phyloP scores from a whole-genome alignment of 495 filamentous ascomycete species.

The Talaromyces nanjingensis region DNA sequence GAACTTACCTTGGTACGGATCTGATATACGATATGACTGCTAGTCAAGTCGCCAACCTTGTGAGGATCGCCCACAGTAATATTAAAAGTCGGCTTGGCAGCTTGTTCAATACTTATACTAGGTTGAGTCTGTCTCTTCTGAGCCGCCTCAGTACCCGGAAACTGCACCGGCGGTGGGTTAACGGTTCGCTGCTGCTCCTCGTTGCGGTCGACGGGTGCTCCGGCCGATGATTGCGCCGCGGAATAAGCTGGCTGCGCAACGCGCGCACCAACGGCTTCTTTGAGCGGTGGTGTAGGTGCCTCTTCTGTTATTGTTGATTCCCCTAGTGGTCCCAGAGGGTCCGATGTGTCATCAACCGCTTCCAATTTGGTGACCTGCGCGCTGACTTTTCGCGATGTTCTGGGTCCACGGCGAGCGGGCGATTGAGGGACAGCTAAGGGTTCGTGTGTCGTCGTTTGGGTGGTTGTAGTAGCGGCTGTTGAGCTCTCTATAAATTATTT shows the following conservation, averaged over 20 bases:
- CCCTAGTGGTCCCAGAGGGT: slow-evolving; percentile 83
- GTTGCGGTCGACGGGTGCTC: slow-evolving; percentile 48
- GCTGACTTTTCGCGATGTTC: slow-evolving; percentile 66
- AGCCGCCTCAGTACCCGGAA: slow-evolving; percentile 35
- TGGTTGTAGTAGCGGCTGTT: slow-evolving; percentile 26
- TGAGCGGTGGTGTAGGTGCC: slow-evolving; percentile 83
- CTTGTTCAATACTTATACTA: slow-evolving; percentile 81
- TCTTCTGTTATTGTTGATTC: slow-evolving; percentile 52
- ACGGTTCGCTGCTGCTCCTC: slow-evolving; percentile 58
- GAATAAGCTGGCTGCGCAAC: slow-evolving; percentile 47
- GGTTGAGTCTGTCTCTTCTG: slow-evolving; percentile 60
- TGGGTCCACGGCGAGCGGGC: slow-evolving; percentile 42
- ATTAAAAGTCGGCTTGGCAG: slow-evolving; percentile 83
- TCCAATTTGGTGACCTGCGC: slow-evolving; percentile 79
- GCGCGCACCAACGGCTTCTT: slow-evolving; percentile 63
- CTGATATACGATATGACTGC: slow-evolving; percentile 94
- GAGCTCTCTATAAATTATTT: slow-evolving; percentile 6
- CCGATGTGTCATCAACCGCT: slow-evolving; percentile 82
- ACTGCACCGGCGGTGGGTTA: slow-evolving; percentile 69
- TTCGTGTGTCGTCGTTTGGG: slow-evolving; percentile 23
- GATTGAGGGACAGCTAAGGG: slow-evolving; percentile 34
- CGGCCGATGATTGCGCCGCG: slow-evolving; percentile 40
- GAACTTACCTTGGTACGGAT: slow-evolving; percentile 75
- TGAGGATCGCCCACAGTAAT: slow-evolving; percentile 94
- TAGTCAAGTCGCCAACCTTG: slow-evolving; percentile 94